These are phyloP conservation scores for Phytopythium ostracodes DNA, from an alignment of 352 stramenopile species.

Conservation along the genomic window DNA sequence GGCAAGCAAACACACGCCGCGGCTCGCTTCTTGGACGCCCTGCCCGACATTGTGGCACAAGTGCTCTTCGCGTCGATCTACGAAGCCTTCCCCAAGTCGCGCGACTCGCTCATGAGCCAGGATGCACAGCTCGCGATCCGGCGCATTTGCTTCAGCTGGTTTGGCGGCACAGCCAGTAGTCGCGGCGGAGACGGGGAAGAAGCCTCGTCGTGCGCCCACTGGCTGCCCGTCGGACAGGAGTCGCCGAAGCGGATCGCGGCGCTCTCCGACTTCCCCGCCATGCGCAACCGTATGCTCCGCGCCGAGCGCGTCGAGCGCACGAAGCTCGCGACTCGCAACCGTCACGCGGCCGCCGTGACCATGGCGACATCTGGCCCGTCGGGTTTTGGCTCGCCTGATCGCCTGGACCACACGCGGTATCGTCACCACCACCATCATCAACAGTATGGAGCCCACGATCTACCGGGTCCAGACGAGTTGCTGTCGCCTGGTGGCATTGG, in stretches of 20 bases:
- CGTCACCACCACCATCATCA: constrained; percentile 5
- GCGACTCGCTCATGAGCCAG: constrained; percentile 33
- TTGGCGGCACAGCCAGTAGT: constrained; percentile 41
- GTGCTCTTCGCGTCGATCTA: constrained; percentile 65
- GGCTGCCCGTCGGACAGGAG: constrained; percentile 52
- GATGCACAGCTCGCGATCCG: constrained; percentile 38
- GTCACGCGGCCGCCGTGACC: constrained; percentile 22
- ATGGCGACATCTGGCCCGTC: not conserved
- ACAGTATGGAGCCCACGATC: not conserved
- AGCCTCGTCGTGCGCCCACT: constrained; percentile 24
- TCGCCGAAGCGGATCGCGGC: constrained; percentile 53
- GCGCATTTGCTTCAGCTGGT: constrained; percentile 55
- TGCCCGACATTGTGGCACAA: constrained; percentile 56
- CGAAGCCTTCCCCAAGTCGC: constrained; percentile 65
- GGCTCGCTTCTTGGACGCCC: constrained; percentile 41
- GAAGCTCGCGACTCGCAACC: constrained; percentile 46
- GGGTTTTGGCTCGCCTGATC: not conserved
- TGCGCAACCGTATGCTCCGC: constrained; percentile 62
- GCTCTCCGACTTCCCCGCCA: constrained; percentile 57
- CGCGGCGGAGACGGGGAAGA: not conserved
- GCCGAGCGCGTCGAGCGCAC: constrained; percentile 60
- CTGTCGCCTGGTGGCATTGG: not conserved
- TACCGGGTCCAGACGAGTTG: not conserved
- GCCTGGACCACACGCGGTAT: not conserved
- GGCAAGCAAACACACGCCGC: not conserved